Conservation (phyloP, 495 filamentous ascomycete species). For the Annulohypoxylon moriforme region DNA sequence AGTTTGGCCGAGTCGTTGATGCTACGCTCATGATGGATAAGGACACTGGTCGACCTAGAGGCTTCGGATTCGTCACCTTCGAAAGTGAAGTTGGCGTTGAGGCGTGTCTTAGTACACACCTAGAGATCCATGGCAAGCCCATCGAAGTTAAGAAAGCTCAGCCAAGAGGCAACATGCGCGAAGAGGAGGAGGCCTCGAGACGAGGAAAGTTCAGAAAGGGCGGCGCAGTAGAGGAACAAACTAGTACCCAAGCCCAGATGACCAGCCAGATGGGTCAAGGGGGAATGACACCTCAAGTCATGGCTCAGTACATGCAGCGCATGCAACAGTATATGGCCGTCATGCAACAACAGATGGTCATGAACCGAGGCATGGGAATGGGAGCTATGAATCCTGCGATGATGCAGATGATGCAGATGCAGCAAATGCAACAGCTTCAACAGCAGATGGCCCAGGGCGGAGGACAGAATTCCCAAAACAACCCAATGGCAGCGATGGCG, state of each 20-base stretch:
- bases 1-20: conserved; percentile 95
- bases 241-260: conserved; percentile 55
- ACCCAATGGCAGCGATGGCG: conserved; percentile 61
- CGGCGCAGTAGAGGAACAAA: conserved; percentile 54
- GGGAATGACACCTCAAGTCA: conserved; percentile 92
- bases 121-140: conserved; percentile 92
- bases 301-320: conserved; percentile 96
- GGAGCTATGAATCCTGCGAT: conserved; percentile 70
- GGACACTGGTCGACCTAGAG: conserved; percentile 93
- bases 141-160: conserved; percentile 99
- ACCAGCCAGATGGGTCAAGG: conserved; percentile 59
- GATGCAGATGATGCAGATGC: conserved; percentile 72
- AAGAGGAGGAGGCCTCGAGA: conserved; percentile 82
- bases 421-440: conserved; percentile 88
- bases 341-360: conserved; percentile 88
- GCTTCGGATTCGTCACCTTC: conserved; percentile 99
- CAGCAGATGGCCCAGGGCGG: conserved; percentile 67
- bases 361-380: conserved; percentile 64
- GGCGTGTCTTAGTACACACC: conserved; percentile 78
- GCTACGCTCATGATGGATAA: conserved; percentile 99
- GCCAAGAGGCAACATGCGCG: conserved; percentile 91
- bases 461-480: conserved; percentile 53
- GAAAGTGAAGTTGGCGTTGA: conserved; percentile 97
- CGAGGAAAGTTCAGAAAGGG: conserved; percentile 69
- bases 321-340: conserved; percentile 96